These are phyloP conservation scores for Saturnispora dispora DNA, from an alignment of 805 yeast species.

Conservation along the genomic window DNA sequence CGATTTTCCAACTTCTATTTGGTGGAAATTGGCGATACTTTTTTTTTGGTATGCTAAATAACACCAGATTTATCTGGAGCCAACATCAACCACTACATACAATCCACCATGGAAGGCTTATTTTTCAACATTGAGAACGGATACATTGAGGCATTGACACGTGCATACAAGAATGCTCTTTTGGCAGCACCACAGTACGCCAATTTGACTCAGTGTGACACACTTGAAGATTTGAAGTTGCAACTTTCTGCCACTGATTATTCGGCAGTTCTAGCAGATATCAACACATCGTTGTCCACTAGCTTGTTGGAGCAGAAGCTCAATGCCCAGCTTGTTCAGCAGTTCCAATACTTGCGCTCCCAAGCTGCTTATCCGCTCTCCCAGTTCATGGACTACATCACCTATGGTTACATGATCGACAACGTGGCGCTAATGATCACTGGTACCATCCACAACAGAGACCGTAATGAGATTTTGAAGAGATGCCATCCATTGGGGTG, in stretches of 20 bases:
- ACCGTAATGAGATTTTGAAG: conserved; percentile 74
- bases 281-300: conserved; percentile 77
- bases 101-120: conserved; percentile 71
- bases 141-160: conserved; percentile 85
- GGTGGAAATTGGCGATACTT: background rate
- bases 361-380: conserved; percentile 77
- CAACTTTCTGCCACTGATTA: conserved; percentile 95
- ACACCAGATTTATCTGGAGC: background rate
- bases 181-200: conserved; percentile 71
- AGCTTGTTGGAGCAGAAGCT: conserved; percentile 77
- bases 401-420: conserved; percentile 97
- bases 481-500: conserved; percentile 97
- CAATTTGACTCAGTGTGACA: conserved; percentile 92
- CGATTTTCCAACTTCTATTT: background rate
- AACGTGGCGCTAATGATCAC: conserved; percentile 93
- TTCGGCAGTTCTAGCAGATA: conserved; percentile 79
- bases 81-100: background rate
- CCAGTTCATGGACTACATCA: conserved; percentile 82
- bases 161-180: conserved; percentile 87
- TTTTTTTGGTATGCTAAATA: background rate
- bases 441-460: conserved; percentile 93
- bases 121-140: conserved; percentile 87
- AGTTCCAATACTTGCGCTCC: conserved; percentile 75
- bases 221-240: conserved; percentile 84
- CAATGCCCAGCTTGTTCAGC: conserved; percentile 62